Base-by-base conservation (phyloP, 2,329 filamentous ascomycete genomes). In the Huntiella moniliformis region DNA sequence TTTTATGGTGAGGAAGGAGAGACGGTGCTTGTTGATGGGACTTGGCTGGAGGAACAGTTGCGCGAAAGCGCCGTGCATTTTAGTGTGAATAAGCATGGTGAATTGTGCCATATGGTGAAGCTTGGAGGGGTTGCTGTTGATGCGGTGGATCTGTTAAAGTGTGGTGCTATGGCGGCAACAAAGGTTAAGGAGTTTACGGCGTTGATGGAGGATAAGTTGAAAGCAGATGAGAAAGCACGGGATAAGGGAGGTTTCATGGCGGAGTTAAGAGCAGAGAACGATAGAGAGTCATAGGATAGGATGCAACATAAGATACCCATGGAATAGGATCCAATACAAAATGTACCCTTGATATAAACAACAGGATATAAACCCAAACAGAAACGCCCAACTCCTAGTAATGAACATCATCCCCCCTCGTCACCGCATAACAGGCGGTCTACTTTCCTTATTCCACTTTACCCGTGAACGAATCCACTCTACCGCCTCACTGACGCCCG, bases 391-490 rank as follows among this genome's bases (percentile, higher is more conserved):
- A 38, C 35, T 35, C 40, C 17, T 28, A 36, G 51, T 41, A 7
- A 28, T 38, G 8, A 13, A 13, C 16, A 8, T 44, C 37, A 3
- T n/a, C 32, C 3, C 16, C 11, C 36, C n/a, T 17, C 18, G 50
- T 73, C 68, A 96, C 64, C 86, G 73, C 87, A 95, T 94, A 44
- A 93, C 78, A 2, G 91, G 91, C 51, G 88, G 87, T 51, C 91
- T 71, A 4, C 77, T 79, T 61, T 95, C 88, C 64, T 91, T 94
- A 60, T 96, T 96, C 85, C 91, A 96, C 61, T 84, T 86, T 22
- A 96, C 85, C 51, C 91, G 70, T 53, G 79, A 88, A 58, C 84
- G 77, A 49, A 98, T 68, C 91, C 91, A 98, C 57, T 96, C 91
- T n/a, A 98, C 82, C 1, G 91, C 88, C 65, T 96, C 91, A 56